Base-by-base conservation (phyloP, 1,284 basidiomycete genomes). In the Tilletia caries region DNA sequence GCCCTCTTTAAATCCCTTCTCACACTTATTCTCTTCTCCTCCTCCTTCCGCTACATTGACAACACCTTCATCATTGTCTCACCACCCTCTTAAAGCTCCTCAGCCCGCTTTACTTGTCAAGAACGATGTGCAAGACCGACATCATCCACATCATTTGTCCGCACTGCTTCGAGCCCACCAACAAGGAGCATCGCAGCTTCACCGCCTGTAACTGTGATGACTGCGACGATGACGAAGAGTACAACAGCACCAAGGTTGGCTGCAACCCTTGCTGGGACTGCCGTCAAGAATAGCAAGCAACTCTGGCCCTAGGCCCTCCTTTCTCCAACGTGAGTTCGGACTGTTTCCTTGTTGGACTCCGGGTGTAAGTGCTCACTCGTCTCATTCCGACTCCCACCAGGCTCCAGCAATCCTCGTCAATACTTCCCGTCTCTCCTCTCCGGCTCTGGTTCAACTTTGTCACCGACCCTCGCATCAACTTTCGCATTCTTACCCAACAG, bases 201-300 rank as follows among this genome's bases (percentile, higher is more conserved):
- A 62, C 58, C 33, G 29, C 29, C 58, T 62, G 58, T n/a, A 29
- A 62, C 32, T 27, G 34, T 15, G 58, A 62, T 20, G 58, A 62
- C 3, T 62, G 58, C 32, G 12, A 13, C 29, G 29, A 37, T 13
- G 32, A 29, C 3, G 32, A 29, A 12, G 32, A 62, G 58, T 20
- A 37, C 10, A 33, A 62, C 18, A 13, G 34, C 32, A 34, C 32
- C 15, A 13, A 34, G 32, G 58, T 62, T 12, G 58, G 58, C 3
- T 33, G 15, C 32, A 29, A 62, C 6, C 58, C 34, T 15, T 62
- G 58, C n/a, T 18, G 29, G 25, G 52, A 54, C 12, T 54, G 52
- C 52, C n/a, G 52, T 6, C 25, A 23, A 54, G 37, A 41, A 10
- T 41, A 15, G 15, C n/a, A n/a, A n/a, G n/a, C n/a, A n/a, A n/a